Percentiles rank a stretch among this genome's conserved stretches.
Evolutionary conservation across 805 yeast genomes (phyloP).

Genomic region (Komagataella ulmi): DNA sequence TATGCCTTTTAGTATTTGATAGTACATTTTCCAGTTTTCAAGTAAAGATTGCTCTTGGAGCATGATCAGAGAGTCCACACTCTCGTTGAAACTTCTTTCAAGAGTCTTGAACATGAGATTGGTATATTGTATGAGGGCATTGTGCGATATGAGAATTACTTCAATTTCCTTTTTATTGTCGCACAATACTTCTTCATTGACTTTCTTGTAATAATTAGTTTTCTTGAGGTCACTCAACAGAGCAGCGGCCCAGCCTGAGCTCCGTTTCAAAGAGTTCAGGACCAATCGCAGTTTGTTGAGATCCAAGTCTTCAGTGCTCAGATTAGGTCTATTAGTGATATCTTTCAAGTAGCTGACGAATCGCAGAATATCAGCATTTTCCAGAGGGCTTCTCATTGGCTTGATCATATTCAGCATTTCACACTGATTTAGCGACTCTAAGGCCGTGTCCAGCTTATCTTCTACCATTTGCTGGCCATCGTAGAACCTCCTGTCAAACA

Average conservation of each 20-base stretch:
- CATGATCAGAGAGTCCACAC: slow-evolving; percentile 17
- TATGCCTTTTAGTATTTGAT: slow-evolving; percentile 13
- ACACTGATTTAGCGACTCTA: slow-evolving; percentile 11
- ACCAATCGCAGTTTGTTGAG: slow-evolving; percentile 21
- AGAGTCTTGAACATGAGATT: slow-evolving; percentile 29
- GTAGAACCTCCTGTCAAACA: slow-evolving; percentile 51
- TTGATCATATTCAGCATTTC: slow-evolving; percentile 17
- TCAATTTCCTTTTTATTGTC: slow-evolving; percentile 21
- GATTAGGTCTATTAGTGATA: slow-evolving; percentile 5
- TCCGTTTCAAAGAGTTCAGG: slow-evolving; percentile 22
- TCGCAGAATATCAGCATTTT: slow-evolving; percentile 9
- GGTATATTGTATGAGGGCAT: slow-evolving; percentile 36
- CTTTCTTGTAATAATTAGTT: slow-evolving; percentile 9
- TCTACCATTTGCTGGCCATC: slow-evolving; percentile 5
- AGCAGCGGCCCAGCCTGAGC: slow-evolving; percentile 25
- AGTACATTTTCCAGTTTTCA: slow-evolving; percentile 25
- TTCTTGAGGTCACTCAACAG: slow-evolving; percentile 20
- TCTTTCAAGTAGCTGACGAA: slow-evolving; percentile 9
- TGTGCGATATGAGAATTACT: slow-evolving; percentile 32
- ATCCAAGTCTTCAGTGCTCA: slow-evolving; percentile 8
- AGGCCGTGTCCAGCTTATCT: slow-evolving; percentile 12
- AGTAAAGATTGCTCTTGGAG: slow-evolving; percentile 28
- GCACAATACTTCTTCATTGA: not conserved
- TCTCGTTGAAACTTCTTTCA: slow-evolving; percentile 23
- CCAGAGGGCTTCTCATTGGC: slow-evolving; percentile 19